Percentiles rank a stretch among this genome's conserved stretches.
Conservation (phyloP, 1,284 basidiomycete genomes). For the Ustilago cynodontis region DNA sequence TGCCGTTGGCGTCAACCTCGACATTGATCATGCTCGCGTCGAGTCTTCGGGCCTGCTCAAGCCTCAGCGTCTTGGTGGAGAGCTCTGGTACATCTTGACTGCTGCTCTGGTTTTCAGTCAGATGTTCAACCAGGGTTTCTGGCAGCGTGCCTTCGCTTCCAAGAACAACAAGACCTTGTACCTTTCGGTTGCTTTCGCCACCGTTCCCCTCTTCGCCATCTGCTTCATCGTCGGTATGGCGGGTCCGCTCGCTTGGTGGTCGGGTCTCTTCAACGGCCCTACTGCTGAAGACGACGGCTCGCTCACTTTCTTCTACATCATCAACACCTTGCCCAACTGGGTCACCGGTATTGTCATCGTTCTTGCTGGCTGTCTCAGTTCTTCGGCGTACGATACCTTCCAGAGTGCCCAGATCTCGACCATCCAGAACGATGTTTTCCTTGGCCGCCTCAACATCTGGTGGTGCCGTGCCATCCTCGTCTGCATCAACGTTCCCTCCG, state of each 20-base stretch:
- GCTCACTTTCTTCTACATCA: slow-evolving; percentile 65
- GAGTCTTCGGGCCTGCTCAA: slow-evolving; percentile 59
- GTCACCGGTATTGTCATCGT: slow-evolving; percentile 67
- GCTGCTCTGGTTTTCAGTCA: slow-evolving; percentile 67
- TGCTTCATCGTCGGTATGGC: slow-evolving; percentile 68
- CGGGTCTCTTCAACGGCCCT: slow-evolving; percentile 61
- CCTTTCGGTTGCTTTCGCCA: slow-evolving; percentile 62
- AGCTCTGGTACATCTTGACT: slow-evolving; percentile 68
- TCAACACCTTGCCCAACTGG: slow-evolving; percentile 67
- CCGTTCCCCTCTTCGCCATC: slow-evolving; percentile 66
- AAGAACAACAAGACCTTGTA: slow-evolving; percentile 65
- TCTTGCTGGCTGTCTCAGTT: slow-evolving; percentile 64
- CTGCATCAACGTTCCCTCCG: slow-evolving; percentile 64
- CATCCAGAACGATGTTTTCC: slow-evolving; percentile 69
- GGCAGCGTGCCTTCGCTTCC: slow-evolving; percentile 69
- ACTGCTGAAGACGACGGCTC: slow-evolving; percentile 64
- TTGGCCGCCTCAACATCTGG: slow-evolving; percentile 69
- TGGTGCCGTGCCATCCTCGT: slow-evolving; percentile 65
- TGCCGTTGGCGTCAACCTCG: slow-evolving; percentile 65
- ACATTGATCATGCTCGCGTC: slow-evolving; percentile 58
- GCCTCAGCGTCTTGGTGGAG: slow-evolving; percentile 64
- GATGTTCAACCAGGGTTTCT: slow-evolving; percentile 70
- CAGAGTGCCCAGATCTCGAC: slow-evolving; percentile 70
- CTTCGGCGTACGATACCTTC: slow-evolving; percentile 70
- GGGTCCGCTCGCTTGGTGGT: slow-evolving; percentile 66